These are phyloP conservation scores for Astrephomene gubernaculifera DNA, from an alignment of 139 green algal genomes.

Conservation along the genomic window DNA sequence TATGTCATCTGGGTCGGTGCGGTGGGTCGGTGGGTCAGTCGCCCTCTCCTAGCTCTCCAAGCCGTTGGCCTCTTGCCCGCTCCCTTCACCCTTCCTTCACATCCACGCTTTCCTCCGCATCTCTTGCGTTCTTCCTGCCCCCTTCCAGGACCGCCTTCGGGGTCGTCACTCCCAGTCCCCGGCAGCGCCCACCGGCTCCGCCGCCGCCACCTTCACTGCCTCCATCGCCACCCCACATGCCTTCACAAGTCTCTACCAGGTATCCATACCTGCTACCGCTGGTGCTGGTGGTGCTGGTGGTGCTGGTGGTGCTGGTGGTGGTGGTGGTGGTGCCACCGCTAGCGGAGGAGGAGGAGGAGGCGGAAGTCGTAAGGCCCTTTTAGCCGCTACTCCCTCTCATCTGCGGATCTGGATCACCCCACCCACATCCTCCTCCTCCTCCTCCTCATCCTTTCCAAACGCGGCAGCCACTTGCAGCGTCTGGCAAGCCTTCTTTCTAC, in stretches of 20 bases:
- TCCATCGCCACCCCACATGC: background rate
- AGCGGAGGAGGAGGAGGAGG: too few relatives aligned
- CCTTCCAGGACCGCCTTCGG: constrained; percentile 8
- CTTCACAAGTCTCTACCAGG: constrained; percentile 31
- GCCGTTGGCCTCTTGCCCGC: background rate
- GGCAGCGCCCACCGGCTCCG: background rate
- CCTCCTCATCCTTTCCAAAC: background rate
- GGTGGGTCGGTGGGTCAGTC: background rate
- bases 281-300: too few relatives aligned
- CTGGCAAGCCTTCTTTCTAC: constrained; percentile 15
- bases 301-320: too few relatives aligned
- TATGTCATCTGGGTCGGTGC: too few relatives aligned
- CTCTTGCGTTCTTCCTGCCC: background rate
- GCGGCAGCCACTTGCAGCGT: background rate
- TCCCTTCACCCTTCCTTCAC: background rate
- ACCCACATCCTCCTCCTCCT: background rate
- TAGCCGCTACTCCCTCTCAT: constrained; percentile 68
- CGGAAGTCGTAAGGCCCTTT: constrained; percentile 59
- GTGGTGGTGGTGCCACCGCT: too few relatives aligned
- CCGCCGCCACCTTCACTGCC: background rate
- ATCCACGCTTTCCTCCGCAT: background rate
- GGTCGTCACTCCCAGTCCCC: too few relatives aligned
- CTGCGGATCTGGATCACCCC: constrained; percentile 64
- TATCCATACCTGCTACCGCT: background rate
- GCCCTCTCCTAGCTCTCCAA: background rate